These are phyloP conservation scores for Polyporus tsugae DNA, from an alignment of 1,284 basidiomycete genomes.

Conservation along the genomic window DNA sequence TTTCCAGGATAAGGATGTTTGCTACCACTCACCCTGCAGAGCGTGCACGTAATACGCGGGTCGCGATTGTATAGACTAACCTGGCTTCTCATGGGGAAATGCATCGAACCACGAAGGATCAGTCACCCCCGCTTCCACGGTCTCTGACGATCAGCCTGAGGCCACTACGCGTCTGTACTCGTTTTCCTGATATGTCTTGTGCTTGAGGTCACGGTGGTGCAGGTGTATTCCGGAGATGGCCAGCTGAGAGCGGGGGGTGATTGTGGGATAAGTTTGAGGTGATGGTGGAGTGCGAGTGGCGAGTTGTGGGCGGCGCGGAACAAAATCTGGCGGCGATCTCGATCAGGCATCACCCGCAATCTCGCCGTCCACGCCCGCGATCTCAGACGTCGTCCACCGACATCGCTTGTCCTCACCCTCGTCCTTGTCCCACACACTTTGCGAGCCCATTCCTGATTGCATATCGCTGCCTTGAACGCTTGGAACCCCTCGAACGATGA, in stretches of 20 bases:
- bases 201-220: not conserved
- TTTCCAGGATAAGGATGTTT: not conserved
- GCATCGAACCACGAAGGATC: not conserved
- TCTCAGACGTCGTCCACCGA: conserved; percentile 6
- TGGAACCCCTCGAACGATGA: conserved; percentile 20
- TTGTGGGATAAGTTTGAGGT: not conserved
- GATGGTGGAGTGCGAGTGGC: conserved; percentile 8
- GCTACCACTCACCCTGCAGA: not conserved
- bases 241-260: not conserved
- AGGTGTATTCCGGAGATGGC: conserved; percentile 5
- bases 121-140: not conserved
- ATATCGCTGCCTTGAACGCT: not conserved
- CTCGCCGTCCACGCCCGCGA: conserved; percentile 1
- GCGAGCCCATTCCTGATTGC: not conserved
- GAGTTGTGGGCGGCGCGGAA: conserved; percentile 14
- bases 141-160: not conserved
- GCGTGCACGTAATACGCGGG: not conserved
- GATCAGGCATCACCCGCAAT: conserved; percentile 15
- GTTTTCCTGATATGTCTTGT: conserved; percentile 8
- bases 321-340: conserved; percentile 17
- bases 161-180: not conserved
- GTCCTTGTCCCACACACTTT: conserved; percentile 10
- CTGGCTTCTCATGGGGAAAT: not conserved
- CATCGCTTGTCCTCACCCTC: conserved; percentile 8
- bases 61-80: not conserved